phyloP scores from a whole-genome alignment of 768 basidiomycete genomes.

The Dioszegia hungarica region DNA sequence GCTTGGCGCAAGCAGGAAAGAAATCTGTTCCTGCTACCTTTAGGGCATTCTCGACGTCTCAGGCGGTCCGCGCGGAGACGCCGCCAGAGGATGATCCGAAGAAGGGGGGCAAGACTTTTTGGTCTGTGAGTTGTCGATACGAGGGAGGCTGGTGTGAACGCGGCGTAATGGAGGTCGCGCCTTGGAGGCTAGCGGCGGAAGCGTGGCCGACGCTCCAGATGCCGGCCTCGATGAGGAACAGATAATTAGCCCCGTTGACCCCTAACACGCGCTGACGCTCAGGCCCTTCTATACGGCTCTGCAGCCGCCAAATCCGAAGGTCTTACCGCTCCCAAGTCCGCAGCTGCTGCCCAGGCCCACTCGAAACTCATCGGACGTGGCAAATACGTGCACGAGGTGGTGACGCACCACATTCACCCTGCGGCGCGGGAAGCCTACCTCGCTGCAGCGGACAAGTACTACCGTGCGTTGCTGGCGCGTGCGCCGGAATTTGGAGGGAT shows the following conservation, averaged over 20 bases:
- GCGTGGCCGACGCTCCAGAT: background rate
- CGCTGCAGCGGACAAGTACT: constrained; percentile 79
- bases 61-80: background rate
- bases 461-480: constrained; percentile 68
- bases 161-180: background rate
- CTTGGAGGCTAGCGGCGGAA: background rate
- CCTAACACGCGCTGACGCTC: background rate
- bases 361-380: constrained; percentile 83
- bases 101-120: constrained; percentile 11
- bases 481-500: constrained; percentile 58
- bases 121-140: constrained; percentile 15
- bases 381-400: constrained; percentile 60
- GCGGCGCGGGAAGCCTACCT: constrained; percentile 77
- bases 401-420: constrained; percentile 73
- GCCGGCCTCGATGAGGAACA: no score
- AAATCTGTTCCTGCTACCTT: background rate
- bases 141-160: background rate
- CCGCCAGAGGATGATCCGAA: constrained; percentile 14
- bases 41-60: background rate
- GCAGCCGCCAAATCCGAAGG: constrained; percentile 80
- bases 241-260: no score
- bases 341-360: constrained; percentile 65
- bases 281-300: constrained; percentile 77
- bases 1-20: no score
- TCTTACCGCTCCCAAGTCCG: constrained; percentile 11